Conservation (phyloP, 192 early-diverging fungal genomes). For the Linderina pennispora region DNA sequence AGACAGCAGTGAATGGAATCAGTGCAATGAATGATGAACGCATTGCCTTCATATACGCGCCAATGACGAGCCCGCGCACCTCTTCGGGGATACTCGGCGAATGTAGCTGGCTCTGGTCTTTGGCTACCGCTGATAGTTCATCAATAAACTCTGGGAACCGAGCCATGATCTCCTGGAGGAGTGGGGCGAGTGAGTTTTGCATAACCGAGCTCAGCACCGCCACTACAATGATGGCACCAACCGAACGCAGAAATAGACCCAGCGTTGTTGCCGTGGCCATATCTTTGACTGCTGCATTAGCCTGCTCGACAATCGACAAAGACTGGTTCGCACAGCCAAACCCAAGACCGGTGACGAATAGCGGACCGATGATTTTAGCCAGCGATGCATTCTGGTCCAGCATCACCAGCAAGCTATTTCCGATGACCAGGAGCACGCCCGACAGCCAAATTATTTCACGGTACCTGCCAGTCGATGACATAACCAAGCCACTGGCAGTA, state of each 20-base stretch:
- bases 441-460: constrained; percentile 54
- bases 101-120: background rate
- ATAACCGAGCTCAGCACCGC: background rate
- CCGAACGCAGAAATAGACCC: background rate
- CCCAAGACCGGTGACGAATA: background rate
- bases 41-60: background rate
- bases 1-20: background rate
- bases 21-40: background rate
- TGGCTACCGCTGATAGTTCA: background rate
- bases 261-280: background rate
- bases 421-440: constrained; percentile 46
- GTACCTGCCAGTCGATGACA: constrained; percentile 48
- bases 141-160: background rate
- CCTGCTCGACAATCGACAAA: constrained; percentile 3
- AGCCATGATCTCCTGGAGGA: background rate
- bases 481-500: constrained; percentile 52
- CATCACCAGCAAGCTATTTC: constrained; percentile 48
- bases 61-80: background rate
- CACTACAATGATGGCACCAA: background rate
- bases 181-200: background rate
- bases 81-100: background rate
- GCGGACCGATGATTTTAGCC: background rate
- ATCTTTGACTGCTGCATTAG: background rate
- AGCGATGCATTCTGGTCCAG: constrained; percentile 23
- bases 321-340: background rate